phyloP scores from a whole-genome alignment of 768 basidiomycete species.

The Boletus vermiculosoides region DNA sequence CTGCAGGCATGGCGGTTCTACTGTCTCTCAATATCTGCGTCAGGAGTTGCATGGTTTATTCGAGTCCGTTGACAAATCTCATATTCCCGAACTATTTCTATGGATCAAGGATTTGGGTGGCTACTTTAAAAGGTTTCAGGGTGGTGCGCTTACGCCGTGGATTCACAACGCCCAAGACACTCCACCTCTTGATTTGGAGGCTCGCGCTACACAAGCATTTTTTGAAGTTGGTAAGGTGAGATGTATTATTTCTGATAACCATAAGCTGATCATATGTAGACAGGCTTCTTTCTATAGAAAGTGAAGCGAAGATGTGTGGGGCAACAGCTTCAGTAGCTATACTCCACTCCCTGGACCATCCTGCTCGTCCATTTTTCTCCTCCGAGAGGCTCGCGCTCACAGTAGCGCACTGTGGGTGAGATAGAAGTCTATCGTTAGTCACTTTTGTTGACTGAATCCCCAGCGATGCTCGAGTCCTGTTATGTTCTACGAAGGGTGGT shows the following conservation, averaged over 20 bases:
- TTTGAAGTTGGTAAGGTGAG: constrained; percentile 59
- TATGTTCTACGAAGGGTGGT: constrained; percentile 74
- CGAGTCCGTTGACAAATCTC: constrained; percentile 68
- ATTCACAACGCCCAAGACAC: constrained; percentile 31
- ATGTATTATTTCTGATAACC: background rate
- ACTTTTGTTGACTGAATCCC: constrained; percentile 10
- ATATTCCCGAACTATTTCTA: constrained; percentile 70
- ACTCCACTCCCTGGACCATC: constrained; percentile 85
- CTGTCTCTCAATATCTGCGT: constrained; percentile 80
- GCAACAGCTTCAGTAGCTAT: constrained; percentile 90
- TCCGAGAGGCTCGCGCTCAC: constrained; percentile 75
- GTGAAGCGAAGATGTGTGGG: constrained; percentile 72
- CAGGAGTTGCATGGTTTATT: constrained; percentile 85
- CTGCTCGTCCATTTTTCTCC: constrained; percentile 79
- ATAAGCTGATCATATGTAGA: constrained; percentile 43
- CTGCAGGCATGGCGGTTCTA: constrained; percentile 88
- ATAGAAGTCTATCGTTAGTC: constrained; percentile 17
- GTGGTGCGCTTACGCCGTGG: constrained; percentile 78
- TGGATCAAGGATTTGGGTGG: constrained; percentile 83
- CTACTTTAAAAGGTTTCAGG: constrained; percentile 87
- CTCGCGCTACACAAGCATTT: constrained; percentile 83
- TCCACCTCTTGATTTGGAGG: constrained; percentile 67
- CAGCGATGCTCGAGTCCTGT: constrained; percentile 86
- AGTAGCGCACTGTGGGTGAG: constrained; percentile 89
- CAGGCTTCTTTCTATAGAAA: constrained; percentile 64